phyloP scores from a whole-genome alignment of 805 yeast genomes.

The Myxozyma kluyveri region DNA sequence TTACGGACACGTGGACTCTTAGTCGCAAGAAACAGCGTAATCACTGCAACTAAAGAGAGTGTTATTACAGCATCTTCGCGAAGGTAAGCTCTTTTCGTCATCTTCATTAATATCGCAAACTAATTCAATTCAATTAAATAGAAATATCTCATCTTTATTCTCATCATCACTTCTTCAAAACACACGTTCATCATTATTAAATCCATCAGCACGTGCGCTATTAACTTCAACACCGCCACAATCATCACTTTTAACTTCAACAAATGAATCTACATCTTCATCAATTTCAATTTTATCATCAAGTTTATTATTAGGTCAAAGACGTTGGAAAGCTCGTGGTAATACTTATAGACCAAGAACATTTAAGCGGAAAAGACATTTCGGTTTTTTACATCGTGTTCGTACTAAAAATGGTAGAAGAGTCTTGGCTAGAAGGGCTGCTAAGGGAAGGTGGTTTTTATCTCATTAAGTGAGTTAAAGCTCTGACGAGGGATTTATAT shows the following conservation, averaged over 20 bases:
- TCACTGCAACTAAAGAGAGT: too few species aligned
- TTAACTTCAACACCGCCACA: neutral
- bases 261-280: neutral
- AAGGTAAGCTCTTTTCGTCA: too few species aligned
- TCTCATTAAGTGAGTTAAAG: conserved; percentile 53
- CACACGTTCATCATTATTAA: conserved; percentile 1
- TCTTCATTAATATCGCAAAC: neutral
- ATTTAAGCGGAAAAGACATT: conserved; percentile 79
- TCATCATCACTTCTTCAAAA: neutral
- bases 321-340: conserved; percentile 86
- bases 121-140: neutral
- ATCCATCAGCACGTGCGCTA: neutral
- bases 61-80: too few species aligned
- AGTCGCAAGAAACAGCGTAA: too few species aligned
- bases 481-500: too few species aligned
- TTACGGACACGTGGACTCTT: too few species aligned
- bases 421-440: conserved; percentile 70
- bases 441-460: conserved; percentile 91
- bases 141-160: conserved; percentile 5
- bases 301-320: conserved; percentile 37
- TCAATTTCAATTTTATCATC: conserved; percentile 2
- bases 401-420: conserved; percentile 72
- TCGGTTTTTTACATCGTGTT: conserved; percentile 86
- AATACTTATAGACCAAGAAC: conserved; percentile 94
- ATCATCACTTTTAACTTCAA: conserved; percentile 8